Percentiles rank a stretch among this genome's conserved stretches.
These are phyloP conservation scores for Sanghuangporus sanghuang DNA, from an alignment of 1,284 basidiomycete species.

Conservation along the genomic window DNA sequence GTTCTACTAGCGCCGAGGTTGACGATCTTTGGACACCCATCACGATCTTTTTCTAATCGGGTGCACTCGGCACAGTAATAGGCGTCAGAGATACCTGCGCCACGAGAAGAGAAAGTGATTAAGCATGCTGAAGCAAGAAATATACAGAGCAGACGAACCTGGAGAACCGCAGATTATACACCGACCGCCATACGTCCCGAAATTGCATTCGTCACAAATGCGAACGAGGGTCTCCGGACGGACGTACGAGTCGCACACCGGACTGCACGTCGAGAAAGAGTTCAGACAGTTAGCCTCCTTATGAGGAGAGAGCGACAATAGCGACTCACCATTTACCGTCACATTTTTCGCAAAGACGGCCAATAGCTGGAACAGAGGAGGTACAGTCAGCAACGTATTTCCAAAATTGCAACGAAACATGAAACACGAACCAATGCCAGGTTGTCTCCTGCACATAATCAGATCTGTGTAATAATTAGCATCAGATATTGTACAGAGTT, in stretches of 20 bases:
- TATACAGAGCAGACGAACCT: constrained; percentile 46
- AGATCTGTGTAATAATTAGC: constrained; percentile 53
- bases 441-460: constrained; percentile 95
- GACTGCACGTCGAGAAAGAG: constrained; percentile 43
- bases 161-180: constrained; percentile 97
- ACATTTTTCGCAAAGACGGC: constrained; percentile 97
- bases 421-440: constrained; percentile 77
- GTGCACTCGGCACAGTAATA: constrained; percentile 98
- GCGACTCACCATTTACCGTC: constrained; percentile 92
- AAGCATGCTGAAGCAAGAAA: not conserved
- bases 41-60: constrained; percentile 92
- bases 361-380: constrained; percentile 62
- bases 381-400: not conserved
- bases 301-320: not conserved
- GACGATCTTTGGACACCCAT: constrained; percentile 98
- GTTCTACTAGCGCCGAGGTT: constrained; percentile 90
- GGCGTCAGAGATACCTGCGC: constrained; percentile 88
- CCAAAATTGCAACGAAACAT: not conserved
- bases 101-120: not conserved
- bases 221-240: constrained; percentile 96
- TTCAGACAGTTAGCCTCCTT: not conserved
- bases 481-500: not conserved
- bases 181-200: constrained; percentile 93
- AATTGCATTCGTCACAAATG: constrained; percentile 99
- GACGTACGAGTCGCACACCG: constrained; percentile 99